Evolutionary conservation across 2,329 filamentous ascomycete species (phyloP).

Genomic region (Myriosclerotinia curreyana): DNA sequence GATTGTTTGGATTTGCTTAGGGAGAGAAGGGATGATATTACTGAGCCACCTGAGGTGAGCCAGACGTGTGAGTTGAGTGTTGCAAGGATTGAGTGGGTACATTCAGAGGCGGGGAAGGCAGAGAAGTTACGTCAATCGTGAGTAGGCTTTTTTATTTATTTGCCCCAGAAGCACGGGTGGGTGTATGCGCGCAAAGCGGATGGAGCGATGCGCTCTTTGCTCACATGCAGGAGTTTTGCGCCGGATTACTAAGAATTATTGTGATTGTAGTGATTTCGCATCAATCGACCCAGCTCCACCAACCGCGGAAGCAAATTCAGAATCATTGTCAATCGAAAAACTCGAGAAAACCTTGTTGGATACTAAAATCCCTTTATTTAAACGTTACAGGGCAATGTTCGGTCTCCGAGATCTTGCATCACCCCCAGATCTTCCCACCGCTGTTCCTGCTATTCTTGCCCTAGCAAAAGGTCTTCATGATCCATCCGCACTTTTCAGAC

Average conservation of each 20-base stretch:
- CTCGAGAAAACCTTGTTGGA: constrained; percentile 78
- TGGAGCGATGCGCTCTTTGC: background rate
- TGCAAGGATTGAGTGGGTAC: constrained; percentile 90
- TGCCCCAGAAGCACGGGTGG: background rate
- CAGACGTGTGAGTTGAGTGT: constrained; percentile 98
- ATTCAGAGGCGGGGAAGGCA: constrained; percentile 63
- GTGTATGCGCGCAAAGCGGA: background rate
- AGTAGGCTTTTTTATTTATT: constrained; percentile 30
- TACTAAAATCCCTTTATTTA: constrained; percentile 74
- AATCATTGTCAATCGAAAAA: constrained; percentile 66
- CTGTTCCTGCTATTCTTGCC: constrained; percentile 79
- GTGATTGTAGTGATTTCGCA: constrained; percentile 73
- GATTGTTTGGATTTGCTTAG: constrained; percentile 72
- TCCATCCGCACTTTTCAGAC: constrained; percentile 86
- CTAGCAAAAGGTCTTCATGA: constrained; percentile 84
- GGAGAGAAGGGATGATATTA: constrained; percentile 68
- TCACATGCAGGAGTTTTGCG: background rate
- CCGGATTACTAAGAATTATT: constrained; percentile 28
- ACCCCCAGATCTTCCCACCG: constrained; percentile 85
- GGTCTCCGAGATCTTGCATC: constrained; percentile 91
- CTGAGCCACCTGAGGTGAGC: constrained; percentile 76
- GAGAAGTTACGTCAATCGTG: constrained; percentile 84
- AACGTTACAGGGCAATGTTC: constrained; percentile 97
- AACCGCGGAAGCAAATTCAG: constrained; percentile 69
- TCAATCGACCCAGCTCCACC: constrained; percentile 95